Percentiles rank a stretch among this genome's conserved stretches.
Conservation (phyloP, 1,284 basidiomycete species). For the Sanghuangporus weigelae region DNA sequence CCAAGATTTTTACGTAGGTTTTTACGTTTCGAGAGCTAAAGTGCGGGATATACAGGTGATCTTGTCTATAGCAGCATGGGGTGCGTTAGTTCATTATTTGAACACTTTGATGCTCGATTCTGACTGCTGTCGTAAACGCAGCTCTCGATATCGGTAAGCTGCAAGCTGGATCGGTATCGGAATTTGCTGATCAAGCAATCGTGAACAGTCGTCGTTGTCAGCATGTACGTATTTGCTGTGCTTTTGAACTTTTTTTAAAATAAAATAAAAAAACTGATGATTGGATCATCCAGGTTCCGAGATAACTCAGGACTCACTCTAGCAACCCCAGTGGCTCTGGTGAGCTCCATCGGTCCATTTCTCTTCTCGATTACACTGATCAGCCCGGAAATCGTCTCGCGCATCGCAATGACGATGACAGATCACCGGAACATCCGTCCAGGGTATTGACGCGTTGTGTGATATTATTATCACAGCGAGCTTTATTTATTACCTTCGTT, state of each 20-base stretch:
- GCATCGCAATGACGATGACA: background rate
- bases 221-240: background rate
- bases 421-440: background rate
- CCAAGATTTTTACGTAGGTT: background rate
- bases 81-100: background rate
- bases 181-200: background rate
- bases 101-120: background rate
- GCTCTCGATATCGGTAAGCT: slow-evolving; percentile 1
- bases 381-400: background rate
- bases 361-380: background rate
- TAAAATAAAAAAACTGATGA: background rate
- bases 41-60: background rate
- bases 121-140: background rate
- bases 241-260: background rate
- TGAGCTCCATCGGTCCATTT: background rate
- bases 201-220: background rate
- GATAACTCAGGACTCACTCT: background rate
- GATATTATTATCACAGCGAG: slow-evolving; percentile 3
- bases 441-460: background rate
- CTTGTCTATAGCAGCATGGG: background rate
- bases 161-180: background rate
- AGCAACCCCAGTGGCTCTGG: background rate
- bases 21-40: background rate
- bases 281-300: background rate
- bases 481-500: slow-evolving; percentile 3